phyloP scores from a whole-genome alignment of 2,329 filamentous ascomycete genomes.

The Tolypocladium inflatum region DNA sequence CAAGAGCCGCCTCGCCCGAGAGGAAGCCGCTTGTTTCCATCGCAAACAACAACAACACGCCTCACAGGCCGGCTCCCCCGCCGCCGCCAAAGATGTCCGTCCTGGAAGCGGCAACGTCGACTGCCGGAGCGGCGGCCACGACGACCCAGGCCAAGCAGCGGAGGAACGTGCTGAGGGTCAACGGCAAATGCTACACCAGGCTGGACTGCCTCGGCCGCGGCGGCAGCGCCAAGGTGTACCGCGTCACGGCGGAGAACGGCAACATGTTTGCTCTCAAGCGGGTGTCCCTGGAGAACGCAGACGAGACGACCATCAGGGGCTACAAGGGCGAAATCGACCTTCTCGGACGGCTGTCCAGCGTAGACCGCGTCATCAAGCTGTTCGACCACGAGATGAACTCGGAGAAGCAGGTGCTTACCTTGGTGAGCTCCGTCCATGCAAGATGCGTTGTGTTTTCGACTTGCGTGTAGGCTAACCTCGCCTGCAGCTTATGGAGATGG shows the following conservation, averaged over 20 bases:
- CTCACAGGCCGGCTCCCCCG: conserved; percentile 65
- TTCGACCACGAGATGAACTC: conserved; percentile 92
- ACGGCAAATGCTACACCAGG: conserved; percentile 82
- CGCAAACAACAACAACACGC: conserved; percentile 58
- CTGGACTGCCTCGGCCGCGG: conserved; percentile 87
- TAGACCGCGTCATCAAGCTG: conserved; percentile 83
- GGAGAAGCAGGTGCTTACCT: conserved; percentile 77
- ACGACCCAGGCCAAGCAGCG: conserved; percentile 66
- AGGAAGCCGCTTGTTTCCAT: conserved; percentile 45
- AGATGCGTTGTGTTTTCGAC: too few relatives aligned
- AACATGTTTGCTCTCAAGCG: conserved; percentile 92
- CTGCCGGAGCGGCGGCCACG: conserved; percentile 70
- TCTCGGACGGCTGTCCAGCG: conserved; percentile 68
- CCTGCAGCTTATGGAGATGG: conserved; percentile 83
- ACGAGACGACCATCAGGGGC: conserved; percentile 72
- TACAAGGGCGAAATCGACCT: conserved; percentile 96
- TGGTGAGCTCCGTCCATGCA: conserved; percentile 45
- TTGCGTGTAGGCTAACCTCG: background rate
- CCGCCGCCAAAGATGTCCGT: conserved; percentile 96
- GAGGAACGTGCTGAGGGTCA: conserved; percentile 76
- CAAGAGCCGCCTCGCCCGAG: conserved; percentile 39
- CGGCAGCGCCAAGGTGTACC: conserved; percentile 89
- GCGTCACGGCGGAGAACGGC: conserved; percentile 93
- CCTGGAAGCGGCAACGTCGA: conserved; percentile 79
- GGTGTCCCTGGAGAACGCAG: conserved; percentile 82